Evolutionary conservation across 1,139 yeast species (phyloP), one percentile per base, ranked within the genome.

Genomic region (Taphrina populina): DNA sequence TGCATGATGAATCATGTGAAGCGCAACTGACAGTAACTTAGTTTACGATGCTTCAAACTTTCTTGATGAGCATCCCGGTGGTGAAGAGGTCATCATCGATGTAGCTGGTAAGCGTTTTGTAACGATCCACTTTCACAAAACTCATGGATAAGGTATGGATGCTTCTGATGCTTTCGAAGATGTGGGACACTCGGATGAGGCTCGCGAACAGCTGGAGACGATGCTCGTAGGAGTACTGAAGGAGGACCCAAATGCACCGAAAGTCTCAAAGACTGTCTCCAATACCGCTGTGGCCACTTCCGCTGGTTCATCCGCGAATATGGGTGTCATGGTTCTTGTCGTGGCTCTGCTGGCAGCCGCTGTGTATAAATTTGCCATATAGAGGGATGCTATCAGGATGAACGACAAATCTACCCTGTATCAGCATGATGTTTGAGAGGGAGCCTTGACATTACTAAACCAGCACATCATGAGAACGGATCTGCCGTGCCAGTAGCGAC

Each of bases 21-120:
- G n/a, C n/a, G n/a, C 15, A 13, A 23, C 43, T 23, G 27, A 37
- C 8, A 27, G 19, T 23, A 4, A 23, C 36, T 20, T 2, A 43
- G 97, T 92, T 56, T 92, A 90, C 73, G 88, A 92, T 70, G 81
- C 86, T 61, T 74, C 95, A 57, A 74, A 76, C 63, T 92, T 90
- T 71, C 72, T 90, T 60, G 96, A 90, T 67, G 97, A 92, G 75
- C 99, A 92, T 73, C 95, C 95, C 61, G 99, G 99, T 75, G 99
- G 99, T 68, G 97, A 88, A 72, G 98, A 94, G 72, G 96, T 92
- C 51, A 78, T 92, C 64, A 73, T 84, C 57, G 98, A 94, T 68
- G 80, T 82, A 65, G 97, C 92, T 59, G 98, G 98, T 58, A 26
- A 33, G 55, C 15, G 8, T 10, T 13, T n/a, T 8, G n/a, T 24